These are phyloP conservation scores for Porcisia hertigi DNA, from an alignment of 208 protist species.

Conservation along the genomic window DNA sequence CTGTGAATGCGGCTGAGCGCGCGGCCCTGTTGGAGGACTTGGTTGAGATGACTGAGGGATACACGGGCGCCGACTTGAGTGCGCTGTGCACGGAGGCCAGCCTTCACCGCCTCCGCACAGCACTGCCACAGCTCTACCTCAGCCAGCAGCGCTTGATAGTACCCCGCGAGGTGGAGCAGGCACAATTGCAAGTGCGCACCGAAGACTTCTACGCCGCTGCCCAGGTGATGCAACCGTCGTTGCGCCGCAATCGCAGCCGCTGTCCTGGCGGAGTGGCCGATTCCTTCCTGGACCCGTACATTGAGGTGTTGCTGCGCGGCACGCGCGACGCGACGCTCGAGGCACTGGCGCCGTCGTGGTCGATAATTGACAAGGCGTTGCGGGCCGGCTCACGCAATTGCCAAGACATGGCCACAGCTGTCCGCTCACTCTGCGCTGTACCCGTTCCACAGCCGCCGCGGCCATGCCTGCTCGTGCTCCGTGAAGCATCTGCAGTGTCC, in stretches of 20 bases:
- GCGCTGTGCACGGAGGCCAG: slow-evolving; percentile 98
- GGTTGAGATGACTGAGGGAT: slow-evolving; percentile 94
- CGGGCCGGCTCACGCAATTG: slow-evolving; percentile 48
- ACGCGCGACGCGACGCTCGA: slow-evolving; percentile 43
- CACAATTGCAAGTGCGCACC: slow-evolving; percentile 35
- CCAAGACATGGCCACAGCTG: slow-evolving; percentile 47
- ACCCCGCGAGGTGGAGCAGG: slow-evolving; percentile 28
- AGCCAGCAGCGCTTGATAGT: slow-evolving; percentile 51
- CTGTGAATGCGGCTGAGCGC: slow-evolving; percentile 56
- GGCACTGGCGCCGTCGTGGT: slow-evolving; percentile 48
- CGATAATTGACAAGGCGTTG: slow-evolving; percentile 45
- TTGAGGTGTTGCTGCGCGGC: slow-evolving; percentile 61
- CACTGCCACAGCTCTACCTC: slow-evolving; percentile 80
- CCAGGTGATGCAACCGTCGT: slow-evolving; percentile 63
- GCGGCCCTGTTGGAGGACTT: slow-evolving; percentile 83
- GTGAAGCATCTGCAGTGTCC: not conserved
- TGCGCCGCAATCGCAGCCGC: slow-evolving; percentile 35
- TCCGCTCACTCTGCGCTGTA: slow-evolving; percentile 57
- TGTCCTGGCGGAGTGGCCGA: not conserved
- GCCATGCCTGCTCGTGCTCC: slow-evolving; percentile 61
- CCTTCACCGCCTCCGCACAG: slow-evolving; percentile 69
- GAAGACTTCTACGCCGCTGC: slow-evolving; percentile 79
- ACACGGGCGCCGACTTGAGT: slow-evolving; percentile 98
- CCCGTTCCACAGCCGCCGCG: slow-evolving; percentile 54
- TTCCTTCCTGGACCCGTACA: slow-evolving; percentile 28